phyloP scores from a whole-genome alignment of 805 yeast genomes.

The Kodamaea kakaduensis region DNA sequence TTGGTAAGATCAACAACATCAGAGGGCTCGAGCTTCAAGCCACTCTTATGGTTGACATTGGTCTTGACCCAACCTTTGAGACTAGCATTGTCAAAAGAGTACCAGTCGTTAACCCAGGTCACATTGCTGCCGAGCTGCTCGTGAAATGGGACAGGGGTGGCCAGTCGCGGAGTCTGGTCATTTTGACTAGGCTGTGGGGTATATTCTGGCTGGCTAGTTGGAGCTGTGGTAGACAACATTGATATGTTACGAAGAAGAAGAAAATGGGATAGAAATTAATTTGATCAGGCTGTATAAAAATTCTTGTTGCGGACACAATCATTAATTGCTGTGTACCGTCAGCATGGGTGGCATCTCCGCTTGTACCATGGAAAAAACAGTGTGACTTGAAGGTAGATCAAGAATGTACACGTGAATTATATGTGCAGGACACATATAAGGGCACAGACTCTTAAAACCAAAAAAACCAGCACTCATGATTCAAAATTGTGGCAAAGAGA shows the following conservation, averaged over 20 bases:
- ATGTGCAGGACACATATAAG: too few relatives aligned
- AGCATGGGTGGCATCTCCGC: constrained; percentile 3
- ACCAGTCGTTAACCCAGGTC: constrained; percentile 42
- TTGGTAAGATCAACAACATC: constrained; percentile 45
- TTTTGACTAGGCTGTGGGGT: constrained; percentile 2
- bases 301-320: not conserved
- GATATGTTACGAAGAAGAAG: not conserved
- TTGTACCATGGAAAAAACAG: constrained; percentile 2
- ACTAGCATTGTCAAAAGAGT: constrained; percentile 16
- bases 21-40: constrained; percentile 31
- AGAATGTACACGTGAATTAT: too few relatives aligned
- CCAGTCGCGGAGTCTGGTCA: constrained; percentile 11
- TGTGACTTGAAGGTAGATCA: not conserved
- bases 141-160: constrained; percentile 16
- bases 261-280: constrained; percentile 1
- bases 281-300: not conserved
- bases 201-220: not conserved
- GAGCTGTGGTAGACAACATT: constrained; percentile 2
- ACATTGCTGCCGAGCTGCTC: constrained; percentile 21
- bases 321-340: constrained; percentile 1
- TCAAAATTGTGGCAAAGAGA: too few relatives aligned
- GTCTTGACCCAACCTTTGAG: constrained; percentile 39
- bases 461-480: too few relatives aligned
- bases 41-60: constrained; percentile 29
- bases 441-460: too few relatives aligned